Base-by-base conservation (phyloP, 495 filamentous ascomycete genomes). In the Penicillium flavigenum region DNA sequence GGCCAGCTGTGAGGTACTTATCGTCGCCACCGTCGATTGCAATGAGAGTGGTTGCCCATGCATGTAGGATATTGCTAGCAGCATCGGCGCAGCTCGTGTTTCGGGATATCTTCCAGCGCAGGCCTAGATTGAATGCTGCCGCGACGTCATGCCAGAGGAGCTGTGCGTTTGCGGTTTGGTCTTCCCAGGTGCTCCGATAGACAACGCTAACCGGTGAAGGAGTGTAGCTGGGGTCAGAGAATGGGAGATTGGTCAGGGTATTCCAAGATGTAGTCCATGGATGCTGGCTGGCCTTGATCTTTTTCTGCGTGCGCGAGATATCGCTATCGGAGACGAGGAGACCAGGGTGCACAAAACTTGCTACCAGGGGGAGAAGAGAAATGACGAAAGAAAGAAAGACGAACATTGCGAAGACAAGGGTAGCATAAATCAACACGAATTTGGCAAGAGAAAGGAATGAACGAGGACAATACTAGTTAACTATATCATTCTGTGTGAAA, bases 1-100 rank as follows among this genome's bases (percentile, higher is more conserved):
- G 32, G 19, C 47, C 47, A 17, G 47, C 47, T 38, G 31, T 31
- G 17, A 50, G 47, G 47, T 34, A 50, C 19, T 50, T 36, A 11
- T 50, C 47, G 4, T 50, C 47, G 2, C n/a, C 29, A 22, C 31
- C 47, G 6, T 24, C 17, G 47, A 50, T 36, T 16, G 27, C 4
- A n/a, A 7, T 20, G 8, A 50, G 47, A 34, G 17, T 39, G 29
- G 17, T 20, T 8, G 27, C 47, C 47, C 32, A 50, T 19, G 27
- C 31, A 32, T 36, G 29, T 1, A 50, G 32, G 12, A 38, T 50
- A 38, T 50, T 31, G 10, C 17, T 31, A 16, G 47, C 47, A 19
- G 27, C n/a, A 32, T 50, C 12, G 11, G 47, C 47, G 8, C 20
- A 50, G 17, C 27, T 34, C 5, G 32, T 38, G 32, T 50, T 50